phyloP scores from a whole-genome alignment of 805 yeast genomes.

The Tetrapisispora taiwanensis region DNA sequence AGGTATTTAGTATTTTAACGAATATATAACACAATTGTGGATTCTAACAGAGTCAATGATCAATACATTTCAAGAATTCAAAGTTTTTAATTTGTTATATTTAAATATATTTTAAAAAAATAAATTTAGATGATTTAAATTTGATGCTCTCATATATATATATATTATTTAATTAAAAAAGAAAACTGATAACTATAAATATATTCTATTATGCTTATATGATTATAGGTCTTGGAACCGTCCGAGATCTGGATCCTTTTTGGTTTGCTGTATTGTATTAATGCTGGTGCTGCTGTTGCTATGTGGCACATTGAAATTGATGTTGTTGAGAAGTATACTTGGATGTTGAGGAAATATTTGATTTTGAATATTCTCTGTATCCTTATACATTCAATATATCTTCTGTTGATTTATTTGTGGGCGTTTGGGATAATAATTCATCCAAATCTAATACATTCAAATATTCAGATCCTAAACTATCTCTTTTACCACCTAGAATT shows the following conservation, averaged over 20 bases:
- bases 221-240: not conserved
- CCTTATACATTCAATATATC: not conserved
- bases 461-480: not conserved
- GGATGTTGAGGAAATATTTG: not conserved
- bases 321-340: not conserved
- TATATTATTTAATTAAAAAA: too few species aligned
- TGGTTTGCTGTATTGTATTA: not conserved
- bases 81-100: too few species aligned
- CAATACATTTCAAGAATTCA: too few species aligned
- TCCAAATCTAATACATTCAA: not conserved
- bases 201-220: not conserved
- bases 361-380: not conserved
- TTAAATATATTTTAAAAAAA: too few species aligned
- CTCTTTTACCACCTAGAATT: not conserved
- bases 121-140: too few species aligned
- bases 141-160: too few species aligned
- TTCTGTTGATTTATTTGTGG: not conserved
- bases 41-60: too few species aligned
- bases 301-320: not conserved
- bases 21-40: too few species aligned
- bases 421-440: conserved; percentile 1
- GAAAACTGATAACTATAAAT: not conserved
- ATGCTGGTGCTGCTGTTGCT: not conserved
- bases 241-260: not conserved
- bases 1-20: too few species aligned